A percentile compares a stretch with the other conserved stretches of the same genome.
These are phyloP conservation scores for Keithomyces neogunnii DNA, from an alignment of 2,329 filamentous ascomycete genomes.

Conservation along the genomic window DNA sequence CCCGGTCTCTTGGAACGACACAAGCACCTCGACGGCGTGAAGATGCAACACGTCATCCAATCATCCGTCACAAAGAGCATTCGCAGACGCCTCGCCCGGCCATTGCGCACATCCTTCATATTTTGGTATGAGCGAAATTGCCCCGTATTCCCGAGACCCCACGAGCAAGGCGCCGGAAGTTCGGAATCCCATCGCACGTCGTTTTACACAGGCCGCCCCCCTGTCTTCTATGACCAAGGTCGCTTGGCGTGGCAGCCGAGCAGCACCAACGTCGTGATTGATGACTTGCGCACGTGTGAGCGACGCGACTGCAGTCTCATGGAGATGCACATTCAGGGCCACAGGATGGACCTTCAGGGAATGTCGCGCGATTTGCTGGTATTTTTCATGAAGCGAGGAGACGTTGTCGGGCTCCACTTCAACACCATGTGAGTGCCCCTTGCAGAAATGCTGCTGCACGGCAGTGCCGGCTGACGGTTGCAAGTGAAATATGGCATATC, in stretches of 20 bases:
- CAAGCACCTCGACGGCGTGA: neutral
- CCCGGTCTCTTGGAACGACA: conserved; percentile 16
- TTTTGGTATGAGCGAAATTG: conserved; percentile 4
- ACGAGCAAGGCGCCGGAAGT: neutral
- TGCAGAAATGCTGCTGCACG: neutral
- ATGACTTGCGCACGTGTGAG: conserved; percentile 13
- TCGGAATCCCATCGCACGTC: neutral
- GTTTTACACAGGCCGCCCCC: conserved; percentile 7
- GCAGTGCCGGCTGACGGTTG: neutral
- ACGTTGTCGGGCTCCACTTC: neutral
- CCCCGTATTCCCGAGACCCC: neutral
- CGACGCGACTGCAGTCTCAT: conserved; percentile 13
- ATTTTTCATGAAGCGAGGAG: neutral
- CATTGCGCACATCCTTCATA: conserved; percentile 10
- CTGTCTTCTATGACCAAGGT: conserved; percentile 14
- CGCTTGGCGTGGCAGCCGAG: conserved; percentile 20
- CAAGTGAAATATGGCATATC: conserved; percentile 16
- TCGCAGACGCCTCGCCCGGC: conserved; percentile 7
- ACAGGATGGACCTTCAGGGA: conserved; percentile 9
- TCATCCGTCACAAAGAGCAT: conserved; percentile 5
- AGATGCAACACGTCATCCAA: neutral
- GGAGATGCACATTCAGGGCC: conserved; percentile 10
- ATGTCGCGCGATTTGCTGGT: conserved; percentile 9
- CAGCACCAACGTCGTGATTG: conserved; percentile 13
- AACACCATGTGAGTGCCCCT: conserved; percentile 7